Percentiles rank a stretch among this genome's conserved stretches.
Conservation (phyloP, 176 grass and related monocot species). For the Aegilops tauschii region DNA sequence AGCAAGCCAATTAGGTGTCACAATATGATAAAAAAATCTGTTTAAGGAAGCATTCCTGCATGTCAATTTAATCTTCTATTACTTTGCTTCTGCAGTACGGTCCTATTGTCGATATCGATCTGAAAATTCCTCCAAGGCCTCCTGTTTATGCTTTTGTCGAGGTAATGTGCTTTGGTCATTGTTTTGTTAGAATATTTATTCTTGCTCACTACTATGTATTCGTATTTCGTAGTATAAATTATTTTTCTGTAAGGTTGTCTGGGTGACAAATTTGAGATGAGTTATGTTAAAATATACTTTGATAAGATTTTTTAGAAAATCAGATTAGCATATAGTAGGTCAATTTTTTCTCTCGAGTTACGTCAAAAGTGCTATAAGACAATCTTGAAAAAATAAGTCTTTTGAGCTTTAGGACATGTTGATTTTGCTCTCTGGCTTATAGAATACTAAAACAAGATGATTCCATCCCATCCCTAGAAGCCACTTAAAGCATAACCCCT, state of each 20-base stretch:
- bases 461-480: not conserved
- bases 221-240: not conserved
- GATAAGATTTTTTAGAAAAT: not conserved
- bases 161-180: constrained; percentile 28
- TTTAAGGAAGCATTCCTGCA: not conserved
- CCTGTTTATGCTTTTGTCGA: constrained; percentile 94
- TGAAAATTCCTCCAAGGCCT: constrained; percentile 96
- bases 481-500: not conserved
- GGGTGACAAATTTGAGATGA: not conserved
- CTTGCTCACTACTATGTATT: not conserved
- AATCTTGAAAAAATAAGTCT: not conserved
- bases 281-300: not conserved
- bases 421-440: not conserved
- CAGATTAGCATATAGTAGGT: not conserved
- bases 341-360: not conserved
- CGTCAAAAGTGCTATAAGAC: not conserved
- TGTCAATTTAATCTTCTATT: constrained; percentile 13
- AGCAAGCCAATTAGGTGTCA: not conserved
- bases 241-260: not conserved
- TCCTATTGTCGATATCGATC: constrained; percentile 75
- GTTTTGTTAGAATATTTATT: not conserved
- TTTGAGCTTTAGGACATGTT: not conserved
- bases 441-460: not conserved
- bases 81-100: constrained; percentile 71
- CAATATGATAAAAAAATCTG: not conserved